Conservation (phyloP, 306 rosid species). For the Canavalia ensiformis region DNA sequence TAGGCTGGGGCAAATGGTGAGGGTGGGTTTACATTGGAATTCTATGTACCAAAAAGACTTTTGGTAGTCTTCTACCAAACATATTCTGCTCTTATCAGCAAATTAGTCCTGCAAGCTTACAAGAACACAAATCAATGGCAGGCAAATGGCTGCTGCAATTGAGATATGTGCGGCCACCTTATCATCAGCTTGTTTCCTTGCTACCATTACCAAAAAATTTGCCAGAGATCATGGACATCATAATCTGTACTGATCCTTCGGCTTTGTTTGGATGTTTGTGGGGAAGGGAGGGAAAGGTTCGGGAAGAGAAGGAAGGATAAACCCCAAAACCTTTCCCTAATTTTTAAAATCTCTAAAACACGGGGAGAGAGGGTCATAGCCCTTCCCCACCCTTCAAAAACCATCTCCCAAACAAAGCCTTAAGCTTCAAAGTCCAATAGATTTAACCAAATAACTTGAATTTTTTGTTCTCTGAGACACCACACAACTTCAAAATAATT, state of each 20-base stretch:
- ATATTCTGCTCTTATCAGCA: background rate
- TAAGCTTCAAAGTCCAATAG: background rate
- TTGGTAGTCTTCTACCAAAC: background rate
- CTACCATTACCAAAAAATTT: background rate
- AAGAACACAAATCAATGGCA: background rate
- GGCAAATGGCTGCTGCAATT: background rate
- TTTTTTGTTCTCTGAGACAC: background rate
- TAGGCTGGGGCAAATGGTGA: background rate
- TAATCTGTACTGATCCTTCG: background rate
- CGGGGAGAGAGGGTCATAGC: no score
- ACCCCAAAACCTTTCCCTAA: no score
- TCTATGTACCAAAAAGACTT: background rate
- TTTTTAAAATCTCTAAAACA: no score
- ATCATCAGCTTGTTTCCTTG: background rate
- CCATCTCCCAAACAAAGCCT: background rate
- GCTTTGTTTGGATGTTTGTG: no score
- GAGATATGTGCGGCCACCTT: background rate
- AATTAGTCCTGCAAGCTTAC: background rate
- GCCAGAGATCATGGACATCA: background rate
- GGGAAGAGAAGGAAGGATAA: no score
- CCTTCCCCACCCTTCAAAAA: no score
- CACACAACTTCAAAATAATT: background rate
- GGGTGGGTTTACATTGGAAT: conserved; percentile 2
- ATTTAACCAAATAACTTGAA: conserved; percentile 12
- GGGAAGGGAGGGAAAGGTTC: no score